These are phyloP conservation scores for Linaria vulgaris DNA, from an alignment of 257 asterid genomes.

Conservation along the genomic window DNA sequence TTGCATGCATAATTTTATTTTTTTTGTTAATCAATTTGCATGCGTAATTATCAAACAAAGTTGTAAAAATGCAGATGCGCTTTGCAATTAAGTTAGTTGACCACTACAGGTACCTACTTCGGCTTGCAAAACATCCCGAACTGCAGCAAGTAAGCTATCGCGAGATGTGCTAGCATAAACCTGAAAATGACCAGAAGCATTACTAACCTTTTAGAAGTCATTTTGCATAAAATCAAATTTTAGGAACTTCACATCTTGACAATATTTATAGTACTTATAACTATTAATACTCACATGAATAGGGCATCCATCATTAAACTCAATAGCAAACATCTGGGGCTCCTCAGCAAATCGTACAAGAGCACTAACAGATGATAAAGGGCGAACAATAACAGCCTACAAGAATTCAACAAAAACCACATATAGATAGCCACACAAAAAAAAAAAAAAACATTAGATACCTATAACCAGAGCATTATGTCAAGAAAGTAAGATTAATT, in stretches of 20 bases:
- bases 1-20: no score
- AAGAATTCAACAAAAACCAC: conserved; percentile 31
- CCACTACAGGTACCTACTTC: conserved; percentile 74
- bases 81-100: conserved; percentile 14
- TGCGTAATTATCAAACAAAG: background rate
- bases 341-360: conserved; percentile 99
- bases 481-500: conserved; percentile 14
- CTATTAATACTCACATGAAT: conserved; percentile 65
- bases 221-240: conserved; percentile 6
- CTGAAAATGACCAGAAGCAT: conserved; percentile 46
- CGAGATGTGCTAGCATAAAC: conserved; percentile 99
- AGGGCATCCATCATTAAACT: conserved; percentile 96
- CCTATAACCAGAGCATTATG: conserved; percentile 23
- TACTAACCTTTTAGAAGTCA: background rate
- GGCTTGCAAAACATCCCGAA: conserved; percentile 85
- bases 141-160: conserved; percentile 95
- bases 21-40: no score
- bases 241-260: conserved; percentile 25
- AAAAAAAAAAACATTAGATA: no score
- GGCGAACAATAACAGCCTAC: conserved; percentile 95
- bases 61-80: conserved; percentile 9
- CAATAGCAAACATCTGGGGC: conserved; percentile 99
- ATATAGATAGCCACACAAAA: conserved; percentile 22
- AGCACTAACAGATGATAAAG: conserved; percentile 87
- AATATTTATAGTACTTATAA: conserved; percentile 17